A percentile compares a stretch with the other conserved stretches of the same genome.
Evolutionary conservation across 345 rosid genomes (phyloP).

Genomic region (Boechera stricta): DNA sequence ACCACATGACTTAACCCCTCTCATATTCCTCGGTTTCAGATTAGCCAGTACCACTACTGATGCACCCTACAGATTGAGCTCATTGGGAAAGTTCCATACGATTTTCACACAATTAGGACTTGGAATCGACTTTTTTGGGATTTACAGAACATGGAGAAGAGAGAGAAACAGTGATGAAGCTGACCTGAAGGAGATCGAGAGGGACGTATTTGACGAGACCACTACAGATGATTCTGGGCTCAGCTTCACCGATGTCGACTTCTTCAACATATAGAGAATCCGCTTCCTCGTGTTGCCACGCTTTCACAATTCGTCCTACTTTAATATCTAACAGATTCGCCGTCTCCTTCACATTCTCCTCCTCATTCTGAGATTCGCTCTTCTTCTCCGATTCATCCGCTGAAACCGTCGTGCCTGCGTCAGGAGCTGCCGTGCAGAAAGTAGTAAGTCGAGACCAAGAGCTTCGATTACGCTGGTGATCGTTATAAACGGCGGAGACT

Average conservation of each 20-base stretch:
- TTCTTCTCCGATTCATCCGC: slow-evolving; percentile 38
- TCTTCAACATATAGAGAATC: slow-evolving; percentile 93
- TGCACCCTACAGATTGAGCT: slow-evolving; percentile 51
- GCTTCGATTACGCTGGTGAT: slow-evolving; percentile 9
- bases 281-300: slow-evolving; percentile 95
- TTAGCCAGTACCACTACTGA: slow-evolving; percentile 86
- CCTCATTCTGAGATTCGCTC: slow-evolving; percentile 15
- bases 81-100: background rate
- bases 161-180: background rate
- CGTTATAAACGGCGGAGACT: slow-evolving; percentile 18
- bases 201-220: slow-evolving; percentile 88
- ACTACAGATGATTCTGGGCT: slow-evolving; percentile 85
- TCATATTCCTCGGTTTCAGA: slow-evolving; percentile 91
- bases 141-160: background rate
- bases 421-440: slow-evolving; percentile 38
- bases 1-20: slow-evolving; percentile 90
- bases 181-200: slow-evolving; percentile 69
- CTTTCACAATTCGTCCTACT: slow-evolving; percentile 81
- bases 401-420: slow-evolving; percentile 23
- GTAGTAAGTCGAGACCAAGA: slow-evolving; percentile 35
- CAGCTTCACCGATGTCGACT: slow-evolving; percentile 82
- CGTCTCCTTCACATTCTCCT: slow-evolving; percentile 52
- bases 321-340: slow-evolving; percentile 81
- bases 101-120: background rate
- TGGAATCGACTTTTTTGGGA: background rate